Percentiles rank a stretch among this genome's conserved stretches.
Evolutionary conservation across 2,329 filamentous ascomycete species (phyloP).

Genomic region (Mariannaea elegans): DNA sequence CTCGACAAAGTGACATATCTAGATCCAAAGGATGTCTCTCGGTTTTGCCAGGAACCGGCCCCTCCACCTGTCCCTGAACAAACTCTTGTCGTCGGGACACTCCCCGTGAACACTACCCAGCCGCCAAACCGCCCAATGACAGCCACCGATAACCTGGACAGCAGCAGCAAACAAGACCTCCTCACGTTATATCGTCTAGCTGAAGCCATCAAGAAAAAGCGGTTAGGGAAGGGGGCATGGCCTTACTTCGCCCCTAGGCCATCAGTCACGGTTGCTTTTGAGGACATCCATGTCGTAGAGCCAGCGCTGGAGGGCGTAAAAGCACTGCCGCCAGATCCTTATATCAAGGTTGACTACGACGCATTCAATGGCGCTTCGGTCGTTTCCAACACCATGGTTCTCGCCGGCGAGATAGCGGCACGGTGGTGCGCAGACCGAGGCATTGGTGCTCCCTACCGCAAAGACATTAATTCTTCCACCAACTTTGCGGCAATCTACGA

Average conservation of each 20-base stretch:
- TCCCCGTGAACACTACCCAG: slow-evolving; percentile 21
- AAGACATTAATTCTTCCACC: slow-evolving; percentile 53
- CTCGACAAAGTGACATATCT: slow-evolving; percentile 67
- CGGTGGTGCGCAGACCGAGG: slow-evolving; percentile 66
- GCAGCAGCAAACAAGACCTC: slow-evolving; percentile 56
- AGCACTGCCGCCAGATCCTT: slow-evolving; percentile 57
- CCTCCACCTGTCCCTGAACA: slow-evolving; percentile 30
- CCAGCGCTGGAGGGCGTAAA: slow-evolving; percentile 13
- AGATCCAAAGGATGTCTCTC: slow-evolving; percentile 60
- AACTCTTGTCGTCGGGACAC: slow-evolving; percentile 43
- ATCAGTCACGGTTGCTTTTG: slow-evolving; percentile 54
- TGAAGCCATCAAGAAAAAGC: slow-evolving; percentile 52
- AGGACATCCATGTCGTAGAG: slow-evolving; percentile 39
- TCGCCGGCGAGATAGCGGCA: slow-evolving; percentile 69
- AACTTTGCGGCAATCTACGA: slow-evolving; percentile 49
- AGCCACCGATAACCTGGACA: slow-evolving; percentile 52
- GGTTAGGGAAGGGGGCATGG: slow-evolving; percentile 59
- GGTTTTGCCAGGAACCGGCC: slow-evolving; percentile 50
- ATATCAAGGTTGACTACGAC: slow-evolving; percentile 52
- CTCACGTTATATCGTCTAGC: slow-evolving; percentile 58
- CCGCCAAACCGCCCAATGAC: slow-evolving; percentile 54
- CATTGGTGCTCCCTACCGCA: slow-evolving; percentile 68
- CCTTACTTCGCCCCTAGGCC: slow-evolving; percentile 57
- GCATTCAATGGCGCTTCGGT: slow-evolving; percentile 44
- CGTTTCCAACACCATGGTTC: slow-evolving; percentile 61